Conservation (phyloP, 768 basidiomycete genomes). For the Pleurotus djamor region DNA sequence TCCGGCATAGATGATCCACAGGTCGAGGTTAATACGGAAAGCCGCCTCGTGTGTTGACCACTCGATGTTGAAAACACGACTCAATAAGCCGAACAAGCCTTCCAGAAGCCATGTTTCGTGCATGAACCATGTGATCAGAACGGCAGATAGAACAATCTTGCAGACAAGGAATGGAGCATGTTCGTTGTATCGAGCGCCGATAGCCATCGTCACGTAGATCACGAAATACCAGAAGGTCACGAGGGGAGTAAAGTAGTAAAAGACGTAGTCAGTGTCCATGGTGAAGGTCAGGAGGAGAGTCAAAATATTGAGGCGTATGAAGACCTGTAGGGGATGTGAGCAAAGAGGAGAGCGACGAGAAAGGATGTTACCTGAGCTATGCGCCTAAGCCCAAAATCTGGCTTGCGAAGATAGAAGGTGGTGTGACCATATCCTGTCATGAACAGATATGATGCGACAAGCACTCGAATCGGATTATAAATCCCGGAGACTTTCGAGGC, state of each 20-base stretch:
- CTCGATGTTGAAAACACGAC: conserved; percentile 64
- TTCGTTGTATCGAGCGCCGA: conserved; percentile 74
- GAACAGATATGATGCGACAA: conserved; percentile 88
- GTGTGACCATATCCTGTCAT: conserved; percentile 95
- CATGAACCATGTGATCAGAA: conserved; percentile 65
- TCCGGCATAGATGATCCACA: conserved; percentile 86
- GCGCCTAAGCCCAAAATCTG: conserved; percentile 78
- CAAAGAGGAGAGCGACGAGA: conserved; percentile 1
- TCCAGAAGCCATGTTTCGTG: conserved; percentile 60
- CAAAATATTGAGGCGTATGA: conserved; percentile 82
- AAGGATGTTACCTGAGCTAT: conserved; percentile 61
- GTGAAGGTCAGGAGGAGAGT: conserved; percentile 82
- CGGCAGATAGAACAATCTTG: conserved; percentile 71
- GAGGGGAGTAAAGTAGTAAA: conserved; percentile 88
- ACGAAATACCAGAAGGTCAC: conserved; percentile 90
- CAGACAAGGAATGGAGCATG: conserved; percentile 59
- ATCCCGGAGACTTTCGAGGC: conserved; percentile 92
- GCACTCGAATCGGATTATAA: conserved; percentile 86
- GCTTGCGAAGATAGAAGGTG: conserved; percentile 86
- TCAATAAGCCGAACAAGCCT: conserved; percentile 58
- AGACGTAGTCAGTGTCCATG: conserved; percentile 91
- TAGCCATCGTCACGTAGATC: conserved; percentile 76
- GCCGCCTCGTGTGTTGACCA: conserved; percentile 89
- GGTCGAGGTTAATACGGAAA: conserved; percentile 86
- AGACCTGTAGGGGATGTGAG: conserved; percentile 39